phyloP scores from a whole-genome alignment of 2,329 filamentous ascomycete genomes.

The Xylaria sp. region DNA sequence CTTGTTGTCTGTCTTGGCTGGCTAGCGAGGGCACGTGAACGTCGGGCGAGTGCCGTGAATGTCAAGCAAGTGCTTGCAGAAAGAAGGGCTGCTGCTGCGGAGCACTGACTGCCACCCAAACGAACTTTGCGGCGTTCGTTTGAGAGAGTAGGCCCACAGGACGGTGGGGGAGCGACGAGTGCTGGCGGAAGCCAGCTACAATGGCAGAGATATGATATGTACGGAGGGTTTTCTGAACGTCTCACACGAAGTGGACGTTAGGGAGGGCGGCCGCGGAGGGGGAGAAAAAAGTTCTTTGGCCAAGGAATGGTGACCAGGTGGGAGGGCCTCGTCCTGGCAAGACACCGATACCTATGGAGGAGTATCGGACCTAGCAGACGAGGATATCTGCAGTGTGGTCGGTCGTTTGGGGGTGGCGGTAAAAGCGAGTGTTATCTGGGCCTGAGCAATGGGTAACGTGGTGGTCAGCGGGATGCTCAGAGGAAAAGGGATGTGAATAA shows the following conservation, averaged over 20 bases:
- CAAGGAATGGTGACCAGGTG: slow-evolving; percentile 86
- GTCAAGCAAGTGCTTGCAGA: slow-evolving; percentile 39
- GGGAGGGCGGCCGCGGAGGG: slow-evolving; percentile 86
- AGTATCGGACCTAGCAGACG: slow-evolving; percentile 89
- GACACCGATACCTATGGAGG: slow-evolving; percentile 82
- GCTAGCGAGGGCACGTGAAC: slow-evolving; percentile 34
- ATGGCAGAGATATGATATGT: slow-evolving; percentile 51
- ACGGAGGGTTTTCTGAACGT: slow-evolving; percentile 59
- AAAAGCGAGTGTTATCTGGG: slow-evolving; percentile 68
- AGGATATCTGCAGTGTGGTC: slow-evolving; percentile 66
- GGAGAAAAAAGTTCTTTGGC: slow-evolving; percentile 82
- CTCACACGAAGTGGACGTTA: slow-evolving; percentile 82
- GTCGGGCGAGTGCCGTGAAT: slow-evolving; percentile 26
- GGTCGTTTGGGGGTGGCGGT: slow-evolving; percentile 32
- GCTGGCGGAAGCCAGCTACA: slow-evolving; percentile 92
- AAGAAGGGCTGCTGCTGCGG: slow-evolving; percentile 68
- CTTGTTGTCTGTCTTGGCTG: not conserved
- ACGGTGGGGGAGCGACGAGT: slow-evolving; percentile 67
- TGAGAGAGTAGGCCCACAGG: slow-evolving; percentile 98
- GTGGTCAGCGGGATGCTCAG: slow-evolving; percentile 10
- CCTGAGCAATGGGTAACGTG: slow-evolving; percentile 50
- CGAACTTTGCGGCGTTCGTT: slow-evolving; percentile 92
- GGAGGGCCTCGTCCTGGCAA: slow-evolving; percentile 69
- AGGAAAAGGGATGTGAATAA: not conserved
- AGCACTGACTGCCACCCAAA: slow-evolving; percentile 98